phyloP scores from a whole-genome alignment of 2,329 filamentous ascomycete genomes.

The Beauveria varroae region DNA sequence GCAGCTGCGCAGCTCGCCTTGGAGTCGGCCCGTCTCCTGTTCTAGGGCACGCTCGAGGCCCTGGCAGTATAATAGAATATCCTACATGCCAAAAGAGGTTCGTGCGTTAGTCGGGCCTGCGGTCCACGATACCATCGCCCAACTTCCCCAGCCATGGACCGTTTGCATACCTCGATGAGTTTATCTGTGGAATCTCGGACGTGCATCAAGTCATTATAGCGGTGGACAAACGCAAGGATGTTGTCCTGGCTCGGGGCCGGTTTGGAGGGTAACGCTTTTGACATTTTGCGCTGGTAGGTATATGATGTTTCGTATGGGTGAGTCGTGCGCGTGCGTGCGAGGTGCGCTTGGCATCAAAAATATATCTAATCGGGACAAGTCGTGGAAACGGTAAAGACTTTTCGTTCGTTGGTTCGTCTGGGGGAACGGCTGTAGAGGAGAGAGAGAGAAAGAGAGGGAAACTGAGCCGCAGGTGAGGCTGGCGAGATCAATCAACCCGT shows the following conservation, averaged over 20 bases:
- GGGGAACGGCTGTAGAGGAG: neutral
- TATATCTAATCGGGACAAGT: neutral
- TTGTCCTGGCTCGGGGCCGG: neutral
- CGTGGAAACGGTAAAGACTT: neutral
- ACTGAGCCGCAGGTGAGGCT: neutral
- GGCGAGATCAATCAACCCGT: neutral
- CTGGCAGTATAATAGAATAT: constrained; percentile 40
- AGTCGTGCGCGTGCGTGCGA: neutral
- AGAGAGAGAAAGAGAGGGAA: neutral
- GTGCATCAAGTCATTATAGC: constrained; percentile 8
- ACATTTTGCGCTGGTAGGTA: neutral
- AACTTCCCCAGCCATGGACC: neutral
- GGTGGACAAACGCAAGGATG: constrained; percentile 9
- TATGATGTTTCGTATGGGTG: neutral
- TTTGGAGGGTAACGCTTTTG: neutral
- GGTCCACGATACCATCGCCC: neutral
- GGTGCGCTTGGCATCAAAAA: neutral
- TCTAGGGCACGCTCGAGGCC: constrained; percentile 34
- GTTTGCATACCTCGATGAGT: constrained; percentile 6
- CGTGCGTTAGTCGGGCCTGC: neutral
- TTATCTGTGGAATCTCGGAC: constrained; percentile 10
- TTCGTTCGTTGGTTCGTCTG: neutral
- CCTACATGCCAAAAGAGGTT: constrained; percentile 24
- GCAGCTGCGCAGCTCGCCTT: constrained; percentile 33
- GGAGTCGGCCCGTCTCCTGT: constrained; percentile 36